Evolutionary conservation across 768 basidiomycete genomes (phyloP).

Genomic region (Rhizopogon salebrosus): DNA sequence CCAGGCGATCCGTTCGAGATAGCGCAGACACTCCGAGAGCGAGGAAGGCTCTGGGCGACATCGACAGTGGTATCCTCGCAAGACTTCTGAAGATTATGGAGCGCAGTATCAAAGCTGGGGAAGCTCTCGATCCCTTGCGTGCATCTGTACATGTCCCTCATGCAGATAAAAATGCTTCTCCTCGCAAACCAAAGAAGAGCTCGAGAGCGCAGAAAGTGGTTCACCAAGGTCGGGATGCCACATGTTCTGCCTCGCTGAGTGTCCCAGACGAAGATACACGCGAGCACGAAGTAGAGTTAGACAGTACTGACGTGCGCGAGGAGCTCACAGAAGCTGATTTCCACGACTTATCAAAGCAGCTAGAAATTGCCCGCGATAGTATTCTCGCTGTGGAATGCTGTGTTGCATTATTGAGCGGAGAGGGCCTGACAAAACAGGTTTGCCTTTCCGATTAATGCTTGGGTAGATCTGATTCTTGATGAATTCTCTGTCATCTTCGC

Average conservation of each 20-base stretch:
- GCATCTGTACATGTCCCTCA: constrained; percentile 17
- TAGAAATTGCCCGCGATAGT: constrained; percentile 67
- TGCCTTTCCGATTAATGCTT: constrained; percentile 10
- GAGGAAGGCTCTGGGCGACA: constrained; percentile 58
- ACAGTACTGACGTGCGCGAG: constrained; percentile 9
- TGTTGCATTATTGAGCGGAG: constrained; percentile 71
- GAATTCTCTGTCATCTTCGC: neutral
- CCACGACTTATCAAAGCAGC: constrained; percentile 41
- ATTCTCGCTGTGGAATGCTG: constrained; percentile 82
- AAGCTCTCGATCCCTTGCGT: constrained; percentile 70
- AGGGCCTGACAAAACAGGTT: constrained; percentile 84
- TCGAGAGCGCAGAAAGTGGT: constrained; percentile 23
- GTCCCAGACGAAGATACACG: constrained; percentile 1
- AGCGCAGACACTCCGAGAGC: constrained; percentile 38
- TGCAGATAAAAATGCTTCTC: constrained; percentile 29
- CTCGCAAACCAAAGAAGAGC: constrained; percentile 42
- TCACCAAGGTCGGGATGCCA: neutral
- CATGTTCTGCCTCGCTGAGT: neutral
- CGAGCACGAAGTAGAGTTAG: neutral
- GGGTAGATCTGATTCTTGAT: neutral
- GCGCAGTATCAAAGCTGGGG: constrained; percentile 69
- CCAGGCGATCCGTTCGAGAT: constrained; percentile 42
- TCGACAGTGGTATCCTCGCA: constrained; percentile 57
- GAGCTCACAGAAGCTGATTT: constrained; percentile 43
- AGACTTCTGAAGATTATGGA: constrained; percentile 75